Evolutionary conservation across 1,139 yeast genomes (phyloP), one percentile per base, ranked within the genome.

Genomic region (Protomyces macrosporus): DNA sequence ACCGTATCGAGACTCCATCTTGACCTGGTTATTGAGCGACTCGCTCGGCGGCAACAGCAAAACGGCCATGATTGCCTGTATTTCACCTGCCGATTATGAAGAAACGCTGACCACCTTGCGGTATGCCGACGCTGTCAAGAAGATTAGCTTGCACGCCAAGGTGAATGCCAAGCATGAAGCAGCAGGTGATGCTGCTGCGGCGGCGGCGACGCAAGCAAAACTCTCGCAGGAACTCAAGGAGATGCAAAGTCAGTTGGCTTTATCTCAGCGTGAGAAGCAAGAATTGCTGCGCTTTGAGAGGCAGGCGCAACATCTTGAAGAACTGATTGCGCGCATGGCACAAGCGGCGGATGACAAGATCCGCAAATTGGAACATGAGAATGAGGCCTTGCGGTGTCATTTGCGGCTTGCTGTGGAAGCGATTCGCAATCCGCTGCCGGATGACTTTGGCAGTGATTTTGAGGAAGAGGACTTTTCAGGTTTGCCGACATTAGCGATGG

Each of bases 21-120:
- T 87, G 63, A 87, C 95, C 0, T 86, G 89, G 81, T 75, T 87
- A 3, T 77, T 87, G 66, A 85, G 84, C 70, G 90, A 86, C 69
- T 83, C 84, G 68, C 76, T 87, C 48, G 87, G 88, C 0, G 91
- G 91, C 1, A 86, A 86, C 70, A 83, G 88, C 39, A 84, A 84
- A 69, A 86, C 89, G 0, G 82, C 83, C 55, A 86, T 86, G 90
- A 78, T 86, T 7, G 88, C 88, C 39, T 86, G 90, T 72, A 76
- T 87, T 0, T 84, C 90, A 0, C 91, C 95, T 0, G 77, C 86
- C n/a, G 90, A 86, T 70, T 83, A 82, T 70, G 91, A 87, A 40
- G 95, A 88, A 69, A 84, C 88, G 0, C 74, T 82, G 68, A 86
- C 88, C 54, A 87, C 95, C 0, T 76, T 88, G 65, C 78, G 89